Conservation (phyloP, 208 protist genomes). For the Wallacemonas rigidus region DNA sequence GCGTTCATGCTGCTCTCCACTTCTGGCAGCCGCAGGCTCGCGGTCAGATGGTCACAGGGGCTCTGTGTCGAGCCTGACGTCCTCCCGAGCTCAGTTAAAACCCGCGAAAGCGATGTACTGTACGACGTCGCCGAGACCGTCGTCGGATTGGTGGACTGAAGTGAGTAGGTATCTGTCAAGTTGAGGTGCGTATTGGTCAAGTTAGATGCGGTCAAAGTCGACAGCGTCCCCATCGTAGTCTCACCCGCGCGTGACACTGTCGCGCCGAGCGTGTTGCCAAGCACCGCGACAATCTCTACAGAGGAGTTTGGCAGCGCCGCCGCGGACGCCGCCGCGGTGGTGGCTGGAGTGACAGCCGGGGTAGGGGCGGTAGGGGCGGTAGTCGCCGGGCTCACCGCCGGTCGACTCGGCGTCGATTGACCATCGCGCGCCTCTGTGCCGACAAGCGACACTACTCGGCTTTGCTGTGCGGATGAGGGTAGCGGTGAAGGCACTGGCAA, state of each 20-base stretch:
- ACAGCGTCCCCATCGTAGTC: slow-evolving; percentile 1
- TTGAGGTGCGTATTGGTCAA: slow-evolving; percentile 17
- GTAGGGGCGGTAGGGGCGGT: no score
- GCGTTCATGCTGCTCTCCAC: background rate
- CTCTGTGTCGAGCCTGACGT: slow-evolving; percentile 3
- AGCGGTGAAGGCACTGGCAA: no score
- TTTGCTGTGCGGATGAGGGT: no score
- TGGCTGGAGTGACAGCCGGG: background rate
- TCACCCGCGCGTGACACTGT: background rate
- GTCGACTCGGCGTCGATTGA: no score
- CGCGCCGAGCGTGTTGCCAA: background rate
- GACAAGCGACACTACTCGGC: no score
- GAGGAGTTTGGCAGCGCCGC: background rate
- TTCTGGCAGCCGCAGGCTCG: background rate
- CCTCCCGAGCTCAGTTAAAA: background rate
- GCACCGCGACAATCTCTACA: background rate
- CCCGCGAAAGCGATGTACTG: background rate
- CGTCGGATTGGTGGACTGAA: background rate
- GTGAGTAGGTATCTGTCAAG: slow-evolving; percentile 1
- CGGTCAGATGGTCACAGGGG: background rate
- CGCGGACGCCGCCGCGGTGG: background rate
- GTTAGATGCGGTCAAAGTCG: slow-evolving; percentile 15
- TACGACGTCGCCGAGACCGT: slow-evolving; percentile 7
- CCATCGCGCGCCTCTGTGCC: no score
- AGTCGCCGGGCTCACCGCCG: no score